A percentile compares a stretch with the other conserved stretches of the same genome.
Conservation (phyloP, 495 filamentous ascomycete species). For the Penicillium verhagenii region DNA sequence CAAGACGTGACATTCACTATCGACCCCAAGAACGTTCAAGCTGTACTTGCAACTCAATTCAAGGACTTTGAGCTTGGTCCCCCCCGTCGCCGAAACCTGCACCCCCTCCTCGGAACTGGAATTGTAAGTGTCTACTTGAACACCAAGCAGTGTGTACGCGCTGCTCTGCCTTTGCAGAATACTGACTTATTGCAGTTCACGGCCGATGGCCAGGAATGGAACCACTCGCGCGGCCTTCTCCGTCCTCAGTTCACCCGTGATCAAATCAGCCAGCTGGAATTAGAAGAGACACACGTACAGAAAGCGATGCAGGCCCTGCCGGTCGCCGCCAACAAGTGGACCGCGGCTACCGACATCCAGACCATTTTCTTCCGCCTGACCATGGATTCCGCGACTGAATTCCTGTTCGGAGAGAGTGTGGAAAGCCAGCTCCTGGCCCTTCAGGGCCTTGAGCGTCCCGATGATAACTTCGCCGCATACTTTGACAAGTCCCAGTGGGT, state of each 20-base stretch:
- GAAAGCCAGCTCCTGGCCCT: slow-evolving; percentile 39
- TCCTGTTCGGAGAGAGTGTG: slow-evolving; percentile 62
- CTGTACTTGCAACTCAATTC: slow-evolving; percentile 53
- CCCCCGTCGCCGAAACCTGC: slow-evolving; percentile 31
- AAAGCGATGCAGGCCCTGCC: slow-evolving; percentile 40
- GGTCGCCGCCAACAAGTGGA: slow-evolving; percentile 43
- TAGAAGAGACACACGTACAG: slow-evolving; percentile 52
- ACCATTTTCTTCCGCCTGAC: slow-evolving; percentile 63
- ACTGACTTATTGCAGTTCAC: slow-evolving; percentile 36
- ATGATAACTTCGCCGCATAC: slow-evolving; percentile 37
- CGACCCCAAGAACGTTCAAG: slow-evolving; percentile 54
- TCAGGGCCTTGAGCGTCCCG: slow-evolving; percentile 20
- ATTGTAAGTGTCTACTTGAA: slow-evolving; percentile 48
- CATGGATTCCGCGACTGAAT: slow-evolving; percentile 65
- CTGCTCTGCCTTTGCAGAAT: background rate
- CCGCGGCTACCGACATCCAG: slow-evolving; percentile 51
- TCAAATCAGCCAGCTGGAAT: slow-evolving; percentile 50
- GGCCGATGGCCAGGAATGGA: slow-evolving; percentile 49
- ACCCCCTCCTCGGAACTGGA: slow-evolving; percentile 44
- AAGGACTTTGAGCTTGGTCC: slow-evolving; percentile 46
- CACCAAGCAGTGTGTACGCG: slow-evolving; percentile 1
- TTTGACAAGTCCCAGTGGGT: slow-evolving; percentile 44
- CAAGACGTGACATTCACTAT: slow-evolving; percentile 39
- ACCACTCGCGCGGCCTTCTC: slow-evolving; percentile 54
- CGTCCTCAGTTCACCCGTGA: slow-evolving; percentile 54